Conservation (phyloP, 2,329 filamentous ascomycete species). For the Xylariales sp. region DNA sequence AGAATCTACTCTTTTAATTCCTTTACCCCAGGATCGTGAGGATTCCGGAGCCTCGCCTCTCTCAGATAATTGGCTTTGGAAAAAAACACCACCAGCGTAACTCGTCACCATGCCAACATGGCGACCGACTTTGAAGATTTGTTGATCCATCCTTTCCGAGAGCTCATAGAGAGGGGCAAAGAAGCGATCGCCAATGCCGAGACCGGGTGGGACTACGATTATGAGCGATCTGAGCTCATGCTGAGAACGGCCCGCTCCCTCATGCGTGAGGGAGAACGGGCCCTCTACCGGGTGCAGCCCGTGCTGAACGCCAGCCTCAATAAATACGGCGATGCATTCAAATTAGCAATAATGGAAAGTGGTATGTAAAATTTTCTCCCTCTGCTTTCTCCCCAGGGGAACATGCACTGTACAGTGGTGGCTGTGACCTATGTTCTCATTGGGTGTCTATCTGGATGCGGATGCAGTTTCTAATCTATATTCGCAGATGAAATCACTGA, state of each 20-base stretch:
- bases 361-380: conserved; percentile 18
- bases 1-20: no score
- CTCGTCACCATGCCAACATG: conserved; percentile 13
- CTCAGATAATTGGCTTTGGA: no score
- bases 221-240: conserved; percentile 22
- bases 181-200: conserved; percentile 30
- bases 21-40: no score
- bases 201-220: conserved; percentile 15
- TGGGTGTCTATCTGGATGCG: no score
- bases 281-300: conserved; percentile 30
- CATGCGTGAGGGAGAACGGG: conserved; percentile 32
- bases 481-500: conserved; percentile 16
- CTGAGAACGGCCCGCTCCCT: conserved; percentile 27
- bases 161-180: conserved; percentile 32
- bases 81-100: no score
- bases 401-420: conserved; percentile 11
- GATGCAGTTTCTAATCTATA: no score
- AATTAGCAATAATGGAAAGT: conserved; percentile 28
- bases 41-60: no score
- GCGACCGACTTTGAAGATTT: conserved; percentile 21
- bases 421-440: no score
- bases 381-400: background rate
- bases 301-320: conserved; percentile 31
- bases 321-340: conserved; percentile 31
- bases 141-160: conserved; percentile 31